Conservation (phyloP, 1,284 basidiomycete genomes). For the Amylostereum areolatum region DNA sequence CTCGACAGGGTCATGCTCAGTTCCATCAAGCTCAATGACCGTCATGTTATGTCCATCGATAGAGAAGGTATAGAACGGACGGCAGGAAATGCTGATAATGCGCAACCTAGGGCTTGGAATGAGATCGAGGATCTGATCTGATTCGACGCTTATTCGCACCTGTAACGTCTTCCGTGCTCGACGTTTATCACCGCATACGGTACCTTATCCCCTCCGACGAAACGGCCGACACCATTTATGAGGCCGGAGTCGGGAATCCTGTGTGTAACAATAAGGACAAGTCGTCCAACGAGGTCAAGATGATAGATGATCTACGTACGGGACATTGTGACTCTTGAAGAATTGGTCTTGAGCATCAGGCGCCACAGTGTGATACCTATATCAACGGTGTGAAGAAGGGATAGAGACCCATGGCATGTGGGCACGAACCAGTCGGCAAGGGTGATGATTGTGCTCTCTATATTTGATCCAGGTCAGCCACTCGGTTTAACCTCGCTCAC, state of each 20-base stretch:
- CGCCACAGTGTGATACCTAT: conserved; percentile 15
- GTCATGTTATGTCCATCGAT: conserved; percentile 38
- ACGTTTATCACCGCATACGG: conserved; percentile 29
- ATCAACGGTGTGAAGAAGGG: neutral
- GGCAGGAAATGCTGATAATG: conserved; percentile 46
- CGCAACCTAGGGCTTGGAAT: conserved; percentile 24
- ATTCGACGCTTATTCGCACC: conserved; percentile 18
- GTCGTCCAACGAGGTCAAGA: neutral
- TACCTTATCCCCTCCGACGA: conserved; percentile 26
- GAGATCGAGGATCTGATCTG: conserved; percentile 11
- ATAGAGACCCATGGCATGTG: neutral
- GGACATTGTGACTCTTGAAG: neutral
- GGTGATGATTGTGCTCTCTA: conserved; percentile 13
- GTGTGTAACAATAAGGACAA: too few relatives aligned
- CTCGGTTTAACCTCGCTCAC: neutral
- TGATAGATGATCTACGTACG: conserved; percentile 1
- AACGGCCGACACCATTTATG: conserved; percentile 23
- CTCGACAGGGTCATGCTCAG: conserved; percentile 29
- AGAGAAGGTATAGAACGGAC: conserved; percentile 27
- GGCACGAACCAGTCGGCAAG: conserved; percentile 12
- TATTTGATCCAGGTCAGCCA: neutral
- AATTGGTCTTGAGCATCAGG: too few relatives aligned
- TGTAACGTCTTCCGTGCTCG: conserved; percentile 31
- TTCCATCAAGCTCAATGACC: conserved; percentile 46
- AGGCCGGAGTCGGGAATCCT: conserved; percentile 4